Evolutionary conservation across 495 filamentous ascomycete species (phyloP).

Genomic region (Penicillium parvum): DNA sequence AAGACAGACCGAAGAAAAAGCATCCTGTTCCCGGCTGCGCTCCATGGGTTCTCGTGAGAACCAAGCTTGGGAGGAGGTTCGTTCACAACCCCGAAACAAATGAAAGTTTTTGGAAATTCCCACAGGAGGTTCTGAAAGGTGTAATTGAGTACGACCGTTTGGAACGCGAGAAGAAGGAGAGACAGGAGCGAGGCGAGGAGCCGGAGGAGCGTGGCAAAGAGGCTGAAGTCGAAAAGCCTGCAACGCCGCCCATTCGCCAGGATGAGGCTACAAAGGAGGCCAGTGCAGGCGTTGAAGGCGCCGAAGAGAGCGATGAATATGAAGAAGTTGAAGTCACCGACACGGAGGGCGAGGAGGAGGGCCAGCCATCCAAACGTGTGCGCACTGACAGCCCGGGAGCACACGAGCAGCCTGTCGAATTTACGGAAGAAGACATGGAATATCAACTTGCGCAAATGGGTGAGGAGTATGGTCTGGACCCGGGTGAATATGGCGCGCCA

Average conservation of each 20-base stretch:
- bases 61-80: slow-evolving; percentile 81
- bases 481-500: slow-evolving; percentile 65
- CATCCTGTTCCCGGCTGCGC: slow-evolving; percentile 71
- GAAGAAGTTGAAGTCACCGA: slow-evolving; percentile 88
- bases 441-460: slow-evolving; percentile 87
- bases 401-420: slow-evolving; percentile 67
- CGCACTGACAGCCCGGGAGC: slow-evolving; percentile 53
- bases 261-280: neutral
- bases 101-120: slow-evolving; percentile 90
- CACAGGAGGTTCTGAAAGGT: slow-evolving; percentile 73
- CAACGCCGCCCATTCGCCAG: slow-evolving; percentile 3
- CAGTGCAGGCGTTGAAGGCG: slow-evolving; percentile 6
- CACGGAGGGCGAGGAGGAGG: slow-evolving; percentile 51
- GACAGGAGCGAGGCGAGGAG: slow-evolving; percentile 36
- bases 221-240: neutral
- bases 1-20: slow-evolving; percentile 78
- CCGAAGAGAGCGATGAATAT: slow-evolving; percentile 62
- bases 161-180: slow-evolving; percentile 49
- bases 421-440: slow-evolving; percentile 92
- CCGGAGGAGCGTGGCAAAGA: slow-evolving; percentile 22
- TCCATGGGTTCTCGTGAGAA: slow-evolving; percentile 92
- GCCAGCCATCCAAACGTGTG: slow-evolving; percentile 59
- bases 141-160: slow-evolving; percentile 66
- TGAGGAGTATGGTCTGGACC: slow-evolving; percentile 66
- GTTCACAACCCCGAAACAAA: slow-evolving; percentile 79